A percentile compares a stretch with the other conserved stretches of the same genome.
Conservation (phyloP, 2,329 filamentous ascomycete genomes). For the Coniella lustricola region DNA sequence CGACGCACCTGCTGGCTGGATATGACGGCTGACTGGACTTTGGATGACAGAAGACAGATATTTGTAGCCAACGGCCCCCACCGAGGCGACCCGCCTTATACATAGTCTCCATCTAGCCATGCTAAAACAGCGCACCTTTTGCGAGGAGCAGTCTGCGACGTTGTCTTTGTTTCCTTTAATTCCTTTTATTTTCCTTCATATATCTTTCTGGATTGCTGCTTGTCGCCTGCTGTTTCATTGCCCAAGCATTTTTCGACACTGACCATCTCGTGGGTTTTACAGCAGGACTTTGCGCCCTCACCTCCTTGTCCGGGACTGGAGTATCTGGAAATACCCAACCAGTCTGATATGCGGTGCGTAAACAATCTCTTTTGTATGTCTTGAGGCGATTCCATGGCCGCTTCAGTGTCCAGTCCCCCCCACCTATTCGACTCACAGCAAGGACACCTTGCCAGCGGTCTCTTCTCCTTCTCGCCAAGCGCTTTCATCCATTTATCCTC, state of each 20-base stretch:
- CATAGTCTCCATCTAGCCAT: no score
- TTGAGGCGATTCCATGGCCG: background rate
- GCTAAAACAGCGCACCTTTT: no score
- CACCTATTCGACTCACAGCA: no score
- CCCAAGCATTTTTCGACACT: constrained; percentile 18
- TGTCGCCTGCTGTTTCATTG: background rate
- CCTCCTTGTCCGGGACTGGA: constrained; percentile 43
- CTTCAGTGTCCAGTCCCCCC: background rate
- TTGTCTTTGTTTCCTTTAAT: background rate
- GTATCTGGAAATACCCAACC: constrained; percentile 45
- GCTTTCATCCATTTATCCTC: no score
- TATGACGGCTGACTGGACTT: background rate
- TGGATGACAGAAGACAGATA: no score
- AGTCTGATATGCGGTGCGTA: constrained; percentile 50
- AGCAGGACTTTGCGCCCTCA: constrained; percentile 51
- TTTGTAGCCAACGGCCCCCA: no score
- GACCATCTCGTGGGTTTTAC: constrained; percentile 22
- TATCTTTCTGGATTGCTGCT: background rate
- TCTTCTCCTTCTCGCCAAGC: no score
- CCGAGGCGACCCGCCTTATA: no score
- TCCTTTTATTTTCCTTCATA: background rate
- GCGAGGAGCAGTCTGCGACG: background rate
- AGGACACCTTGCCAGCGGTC: no score
- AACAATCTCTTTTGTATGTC: background rate
- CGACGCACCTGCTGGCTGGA: background rate